phyloP scores from a whole-genome alignment of 805 yeast genomes.

The Ogataea glucozyma region DNA sequence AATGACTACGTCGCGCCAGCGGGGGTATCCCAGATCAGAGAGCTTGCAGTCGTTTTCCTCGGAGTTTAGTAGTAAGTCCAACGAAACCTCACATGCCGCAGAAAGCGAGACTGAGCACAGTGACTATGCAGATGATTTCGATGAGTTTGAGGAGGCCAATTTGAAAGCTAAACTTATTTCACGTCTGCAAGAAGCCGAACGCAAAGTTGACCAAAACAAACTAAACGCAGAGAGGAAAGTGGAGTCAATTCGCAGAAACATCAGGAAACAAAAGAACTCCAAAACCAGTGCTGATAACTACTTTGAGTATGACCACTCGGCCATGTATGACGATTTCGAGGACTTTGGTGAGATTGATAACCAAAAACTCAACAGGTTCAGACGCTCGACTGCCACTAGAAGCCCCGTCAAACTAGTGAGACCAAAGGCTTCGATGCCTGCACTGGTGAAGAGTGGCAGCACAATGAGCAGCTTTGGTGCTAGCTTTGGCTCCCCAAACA shows the following conservation, averaged over 20 bases:
- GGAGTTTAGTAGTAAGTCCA: constrained; percentile 22
- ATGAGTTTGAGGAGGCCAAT: constrained; percentile 21
- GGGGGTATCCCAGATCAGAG: constrained; percentile 19
- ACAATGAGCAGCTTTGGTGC: constrained; percentile 6
- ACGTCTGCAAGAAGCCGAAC: constrained; percentile 24
- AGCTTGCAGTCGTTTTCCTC: constrained; percentile 31
- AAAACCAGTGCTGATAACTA: constrained; percentile 6
- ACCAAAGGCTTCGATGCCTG: constrained; percentile 31
- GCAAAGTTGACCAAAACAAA: constrained; percentile 16
- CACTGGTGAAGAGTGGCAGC: constrained; percentile 17
- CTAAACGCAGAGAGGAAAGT: constrained; percentile 12
- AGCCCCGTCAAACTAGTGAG: constrained; percentile 14
- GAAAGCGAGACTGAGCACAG: constrained; percentile 37
- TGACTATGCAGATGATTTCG: constrained; percentile 34
- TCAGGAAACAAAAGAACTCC: constrained; percentile 7
- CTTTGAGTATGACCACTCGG: constrained; percentile 27
- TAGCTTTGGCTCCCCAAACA: constrained; percentile 25
- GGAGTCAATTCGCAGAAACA: constrained; percentile 10
- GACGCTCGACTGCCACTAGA: constrained; percentile 9
- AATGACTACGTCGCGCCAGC: constrained; percentile 9
- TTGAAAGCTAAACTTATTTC: constrained; percentile 19
- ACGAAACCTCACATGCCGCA: constrained; percentile 20
- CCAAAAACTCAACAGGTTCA: constrained; percentile 25
- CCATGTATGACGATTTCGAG: constrained; percentile 31
- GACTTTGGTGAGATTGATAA: constrained; percentile 27